Evolutionary conservation across 139 green algal genomes (phyloP), one percentile per base, ranked within the genome.

Genomic region (Micractinium conductrix): DNA sequence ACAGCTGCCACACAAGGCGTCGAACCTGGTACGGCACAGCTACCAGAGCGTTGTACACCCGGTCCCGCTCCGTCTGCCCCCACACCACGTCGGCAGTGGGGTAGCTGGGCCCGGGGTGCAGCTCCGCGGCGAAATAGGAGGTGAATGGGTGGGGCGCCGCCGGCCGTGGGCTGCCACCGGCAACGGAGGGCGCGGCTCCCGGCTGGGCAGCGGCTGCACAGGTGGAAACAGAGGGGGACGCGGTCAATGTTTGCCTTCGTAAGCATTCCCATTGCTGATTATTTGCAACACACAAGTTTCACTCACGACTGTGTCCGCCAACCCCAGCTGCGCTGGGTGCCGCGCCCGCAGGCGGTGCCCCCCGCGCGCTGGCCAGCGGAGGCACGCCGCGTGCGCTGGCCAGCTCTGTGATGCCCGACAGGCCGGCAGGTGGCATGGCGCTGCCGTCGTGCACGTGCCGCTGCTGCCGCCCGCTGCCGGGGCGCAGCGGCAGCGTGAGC

Each of bases 31-130:
- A 97, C 26, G 95, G 95, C 43, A 98, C 94, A 70, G 92, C 91
- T 35, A 96, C 60, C 21, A 98, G 80, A 33, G 95, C 95, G 83
- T 98, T 98, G 91, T 98, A 98, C 68, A 96, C 93, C 75, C 92
- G 53, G 40, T 96, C 92, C 8, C 93, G 84, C 81, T 96, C 92
- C 50, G 93, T 95, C 85, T 96, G 93, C 0, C 93, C 87, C 92
- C 92, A 96, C 74, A 95, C 85, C 38, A 94, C 87, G 78, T 94
- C 93, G 9, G 92, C 80, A 1, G 88, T 93, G 14, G 88, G 91
- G 76, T 92, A 89, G 37, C 22, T 72, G 53, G 86, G 86, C 2
- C 62, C 81, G 17, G 86, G 86, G 44, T 67, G 72, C 65, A 89
- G 63, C 62, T 89, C 86, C 22, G 80, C 86, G 2, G 38, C 22